phyloP scores from a whole-genome alignment of 768 basidiomycete genomes.

The Mrakia blollopis region DNA sequence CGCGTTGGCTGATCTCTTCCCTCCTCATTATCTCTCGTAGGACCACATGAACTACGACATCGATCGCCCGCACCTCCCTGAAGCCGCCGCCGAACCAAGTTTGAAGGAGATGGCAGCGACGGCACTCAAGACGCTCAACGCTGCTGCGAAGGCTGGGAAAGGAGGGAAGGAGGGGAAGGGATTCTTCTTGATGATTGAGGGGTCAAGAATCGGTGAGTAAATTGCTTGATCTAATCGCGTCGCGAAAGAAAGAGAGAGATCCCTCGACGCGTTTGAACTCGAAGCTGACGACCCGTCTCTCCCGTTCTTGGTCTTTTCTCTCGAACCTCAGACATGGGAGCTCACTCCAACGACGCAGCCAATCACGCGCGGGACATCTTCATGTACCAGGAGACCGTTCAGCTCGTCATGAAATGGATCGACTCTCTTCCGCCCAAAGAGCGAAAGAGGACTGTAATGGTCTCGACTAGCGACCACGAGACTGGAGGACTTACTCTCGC shows the following conservation, averaged over 20 bases:
- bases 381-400: conserved; percentile 37
- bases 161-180: conserved; percentile 29
- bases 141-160: neutral
- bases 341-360: conserved; percentile 21
- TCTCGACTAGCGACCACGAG: conserved; percentile 40
- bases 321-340: conserved; percentile 11
- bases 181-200: conserved; percentile 40
- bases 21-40: neutral
- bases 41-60: conserved; percentile 40
- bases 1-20: too few relatives aligned
- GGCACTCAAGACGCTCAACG: conserved; percentile 34
- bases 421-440: conserved; percentile 15
- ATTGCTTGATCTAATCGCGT: too few relatives aligned
- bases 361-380: conserved; percentile 34
- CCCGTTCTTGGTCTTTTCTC: neutral
- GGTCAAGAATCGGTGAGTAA: conserved; percentile 35
- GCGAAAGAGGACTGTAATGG: conserved; percentile 35
- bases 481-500: conserved; percentile 40
- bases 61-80: conserved; percentile 33
- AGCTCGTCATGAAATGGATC: conserved; percentile 33
- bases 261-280: too few relatives aligned
- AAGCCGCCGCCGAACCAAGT: conserved; percentile 35
- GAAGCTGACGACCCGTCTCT: too few relatives aligned
- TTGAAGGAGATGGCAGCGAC: conserved; percentile 37
- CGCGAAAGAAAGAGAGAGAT: neutral